Conservation (phyloP, 192 early-diverging fungal species). For the Jimgerdemannia flammicorona region DNA sequence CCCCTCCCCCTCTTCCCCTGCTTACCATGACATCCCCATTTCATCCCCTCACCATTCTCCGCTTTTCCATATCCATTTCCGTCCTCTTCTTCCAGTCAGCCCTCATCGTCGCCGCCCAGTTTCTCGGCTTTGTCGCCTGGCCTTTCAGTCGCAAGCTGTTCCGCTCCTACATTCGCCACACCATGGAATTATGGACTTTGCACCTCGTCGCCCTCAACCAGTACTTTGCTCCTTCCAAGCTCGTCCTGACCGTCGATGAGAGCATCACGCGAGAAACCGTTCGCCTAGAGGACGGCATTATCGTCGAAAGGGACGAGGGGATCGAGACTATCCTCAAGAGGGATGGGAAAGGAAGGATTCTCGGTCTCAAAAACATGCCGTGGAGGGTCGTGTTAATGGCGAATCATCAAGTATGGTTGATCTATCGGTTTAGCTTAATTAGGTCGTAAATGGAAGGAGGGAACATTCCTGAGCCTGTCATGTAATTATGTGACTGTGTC, state of each 20-base stretch:
- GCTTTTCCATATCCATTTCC: neutral
- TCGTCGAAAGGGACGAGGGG: constrained; percentile 3
- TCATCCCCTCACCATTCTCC: neutral
- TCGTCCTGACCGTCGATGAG: constrained; percentile 43
- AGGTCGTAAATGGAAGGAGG: no score
- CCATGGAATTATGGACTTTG: constrained; percentile 26
- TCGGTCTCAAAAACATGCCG: constrained; percentile 33
- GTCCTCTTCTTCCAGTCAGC: constrained; percentile 16
- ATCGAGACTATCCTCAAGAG: constrained; percentile 17
- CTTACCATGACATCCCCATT: constrained; percentile 1
- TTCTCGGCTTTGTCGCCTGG: constrained; percentile 5
- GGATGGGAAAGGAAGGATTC: constrained; percentile 16
- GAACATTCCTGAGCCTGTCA: no score
- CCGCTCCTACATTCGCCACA: constrained; percentile 6
- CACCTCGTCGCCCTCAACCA: constrained; percentile 45
- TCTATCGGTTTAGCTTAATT: no score
- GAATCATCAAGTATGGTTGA: constrained; percentile 49
- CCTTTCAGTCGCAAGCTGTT: neutral
- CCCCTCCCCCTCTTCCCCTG: neutral
- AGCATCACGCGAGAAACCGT: constrained; percentile 25
- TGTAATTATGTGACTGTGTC: no score
- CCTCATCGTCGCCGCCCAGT: constrained; percentile 14
- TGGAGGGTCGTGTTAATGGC: constrained; percentile 42
- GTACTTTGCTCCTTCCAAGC: constrained; percentile 45
- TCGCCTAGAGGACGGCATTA: constrained; percentile 6